These are phyloP conservation scores for Paradendryphiella salina DNA, from an alignment of 2,329 filamentous ascomycete species.

Conservation along the genomic window DNA sequence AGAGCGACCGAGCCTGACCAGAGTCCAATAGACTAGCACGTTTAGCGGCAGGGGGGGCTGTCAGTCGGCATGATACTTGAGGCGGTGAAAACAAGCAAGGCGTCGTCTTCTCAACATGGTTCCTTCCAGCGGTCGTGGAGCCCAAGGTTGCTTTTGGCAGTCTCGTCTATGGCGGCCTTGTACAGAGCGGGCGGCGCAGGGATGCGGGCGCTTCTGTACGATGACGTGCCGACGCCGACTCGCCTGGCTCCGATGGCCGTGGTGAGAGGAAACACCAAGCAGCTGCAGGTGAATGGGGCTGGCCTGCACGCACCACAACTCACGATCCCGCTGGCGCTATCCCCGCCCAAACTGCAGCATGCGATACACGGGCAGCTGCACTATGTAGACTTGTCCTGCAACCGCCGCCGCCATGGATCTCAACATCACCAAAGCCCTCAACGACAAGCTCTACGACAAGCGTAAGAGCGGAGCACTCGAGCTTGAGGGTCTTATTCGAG, in stretches of 20 bases:
- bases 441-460: constrained; percentile 99
- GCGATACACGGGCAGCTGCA: constrained; percentile 16
- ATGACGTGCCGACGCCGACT: constrained; percentile 32
- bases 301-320: constrained; percentile 1
- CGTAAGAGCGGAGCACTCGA: constrained; percentile 95
- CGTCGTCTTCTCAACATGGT: constrained; percentile 1
- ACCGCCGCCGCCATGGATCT: constrained; percentile 68
- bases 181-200: constrained; percentile 17
- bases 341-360: constrained; percentile 6
- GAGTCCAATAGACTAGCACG: constrained; percentile 4
- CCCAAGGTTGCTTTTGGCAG: constrained; percentile 10
- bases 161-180: constrained; percentile 18
- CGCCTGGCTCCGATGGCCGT: constrained; percentile 9
- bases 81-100: neutral
- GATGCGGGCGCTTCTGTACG: constrained; percentile 20
- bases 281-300: constrained; percentile 5
- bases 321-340: neutral
- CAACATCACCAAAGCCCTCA: constrained; percentile 85
- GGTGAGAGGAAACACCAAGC: constrained; percentile 11
- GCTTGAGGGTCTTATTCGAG: constrained; percentile 87
- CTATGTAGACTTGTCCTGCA: constrained; percentile 33
- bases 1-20: constrained; percentile 11
- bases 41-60: constrained; percentile 6
- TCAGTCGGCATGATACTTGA: constrained; percentile 14
- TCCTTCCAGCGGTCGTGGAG: neutral